These are phyloP conservation scores for Backusella morwellensis DNA, from an alignment of 192 early-diverging fungal genomes.

Conservation along the genomic window DNA sequence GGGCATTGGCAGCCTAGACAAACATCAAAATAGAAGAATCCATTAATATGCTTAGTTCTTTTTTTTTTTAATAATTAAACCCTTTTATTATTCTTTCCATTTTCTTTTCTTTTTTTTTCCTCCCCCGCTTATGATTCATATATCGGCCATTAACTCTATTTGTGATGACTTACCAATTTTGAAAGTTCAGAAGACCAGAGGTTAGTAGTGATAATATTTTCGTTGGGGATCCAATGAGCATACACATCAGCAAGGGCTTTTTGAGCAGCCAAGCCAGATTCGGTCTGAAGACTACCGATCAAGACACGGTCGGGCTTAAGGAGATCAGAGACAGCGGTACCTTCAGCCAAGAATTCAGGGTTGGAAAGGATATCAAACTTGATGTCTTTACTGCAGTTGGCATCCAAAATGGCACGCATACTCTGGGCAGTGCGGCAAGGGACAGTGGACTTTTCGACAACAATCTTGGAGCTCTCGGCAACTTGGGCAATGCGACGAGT, in stretches of 20 bases:
- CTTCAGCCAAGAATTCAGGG: conserved; percentile 95
- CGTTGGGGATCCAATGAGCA: conserved; percentile 80
- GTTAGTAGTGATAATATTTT: conserved; percentile 87
- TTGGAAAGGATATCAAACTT: conserved; percentile 89
- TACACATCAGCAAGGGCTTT: conserved; percentile 71
- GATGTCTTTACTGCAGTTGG: conserved; percentile 64
- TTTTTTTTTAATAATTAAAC: neutral
- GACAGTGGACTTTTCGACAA: conserved; percentile 94
- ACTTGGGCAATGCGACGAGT: conserved; percentile 80
- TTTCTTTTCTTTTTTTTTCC: conserved; percentile 3
- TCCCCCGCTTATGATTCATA: neutral
- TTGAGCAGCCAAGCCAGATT: conserved; percentile 72
- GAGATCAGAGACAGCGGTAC: conserved; percentile 83
- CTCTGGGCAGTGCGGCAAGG: conserved; percentile 87
- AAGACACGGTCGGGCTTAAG: conserved; percentile 86
- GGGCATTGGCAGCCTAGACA: conserved; percentile 81
- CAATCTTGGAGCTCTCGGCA: conserved; percentile 77
- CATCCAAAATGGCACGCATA: conserved; percentile 79
- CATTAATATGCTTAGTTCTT: neutral
- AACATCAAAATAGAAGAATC: neutral
- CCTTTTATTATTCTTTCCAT: neutral
- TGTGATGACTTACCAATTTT: conserved; percentile 63
- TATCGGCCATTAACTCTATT: neutral
- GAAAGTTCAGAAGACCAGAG: conserved; percentile 95
- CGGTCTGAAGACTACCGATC: conserved; percentile 76